phyloP scores from a whole-genome alignment of 257 asterid species.

The Solanum pinnatisectum region DNA sequence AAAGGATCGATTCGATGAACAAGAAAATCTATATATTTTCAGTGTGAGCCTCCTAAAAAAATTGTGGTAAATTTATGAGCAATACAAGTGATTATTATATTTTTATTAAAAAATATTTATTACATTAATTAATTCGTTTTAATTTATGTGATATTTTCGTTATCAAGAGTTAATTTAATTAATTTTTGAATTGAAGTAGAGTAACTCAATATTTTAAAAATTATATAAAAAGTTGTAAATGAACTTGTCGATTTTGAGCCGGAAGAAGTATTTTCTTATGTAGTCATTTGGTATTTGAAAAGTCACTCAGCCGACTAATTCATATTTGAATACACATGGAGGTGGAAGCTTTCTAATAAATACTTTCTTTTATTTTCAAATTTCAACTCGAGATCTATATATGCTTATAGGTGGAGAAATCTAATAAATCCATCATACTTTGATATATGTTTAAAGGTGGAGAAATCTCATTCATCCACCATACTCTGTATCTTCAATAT shows the following conservation, averaged over 20 bases:
- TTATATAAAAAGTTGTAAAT: not conserved
- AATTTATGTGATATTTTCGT: not conserved
- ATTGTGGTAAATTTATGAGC: not conserved
- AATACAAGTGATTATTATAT: not conserved
- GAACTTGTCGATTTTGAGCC: not conserved
- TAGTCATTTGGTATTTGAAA: not conserved
- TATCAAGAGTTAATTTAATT: not conserved
- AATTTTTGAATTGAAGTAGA: not conserved
- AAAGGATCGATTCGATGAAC: not conserved
- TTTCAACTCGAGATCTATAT: not conserved
- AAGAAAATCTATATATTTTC: not conserved
- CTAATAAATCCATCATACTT: not conserved
- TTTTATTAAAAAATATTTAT: not conserved
- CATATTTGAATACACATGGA: not conserved
- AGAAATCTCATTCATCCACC: not conserved
- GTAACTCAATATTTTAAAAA: not conserved
- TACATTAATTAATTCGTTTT: not conserved
- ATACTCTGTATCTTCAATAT: not conserved
- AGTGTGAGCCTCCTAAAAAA: not conserved
- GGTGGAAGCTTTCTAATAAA: not conserved
- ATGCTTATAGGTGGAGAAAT: not conserved
- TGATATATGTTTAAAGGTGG: not conserved
- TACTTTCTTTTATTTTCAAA: not conserved
- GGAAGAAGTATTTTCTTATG: not conserved
- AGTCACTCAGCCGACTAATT: not conserved